Base-by-base conservation (phyloP, 1,284 basidiomycete genomes). In the Ustilago cynodontis region DNA sequence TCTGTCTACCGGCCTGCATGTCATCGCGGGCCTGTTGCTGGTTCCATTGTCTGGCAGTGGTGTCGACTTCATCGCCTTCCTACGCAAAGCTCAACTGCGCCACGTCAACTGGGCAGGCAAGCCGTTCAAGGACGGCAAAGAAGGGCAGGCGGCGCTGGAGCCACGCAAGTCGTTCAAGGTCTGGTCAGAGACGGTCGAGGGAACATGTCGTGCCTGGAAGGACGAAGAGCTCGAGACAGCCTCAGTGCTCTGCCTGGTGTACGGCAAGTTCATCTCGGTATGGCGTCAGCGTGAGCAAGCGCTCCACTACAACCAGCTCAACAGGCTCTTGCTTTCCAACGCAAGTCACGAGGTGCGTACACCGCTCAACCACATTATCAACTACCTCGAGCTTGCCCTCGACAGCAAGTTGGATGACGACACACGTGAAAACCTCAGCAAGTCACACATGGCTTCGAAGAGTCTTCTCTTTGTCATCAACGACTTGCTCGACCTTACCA, bases 161-260 rank as follows among this genome's bases (percentile, higher is more conserved):
- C 82, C 82, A 37, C 68, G 82, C 31, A 83, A 82, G 54, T 79
- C 77, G 31, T 83, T 83, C 70, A 83, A 83, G 65, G 89, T 89
- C 3, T 95, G 93, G 93, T 90, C 90, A 0, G 92, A 95, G 86
- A 91, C 88, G 2, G 91, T 95, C 10, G 89, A 90, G 22, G 93
- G 93, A 3, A 88, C 90, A 49, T 92, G 90, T 78, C 88, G 92
- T 35, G 88, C 88, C 6, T 96, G 93, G 93, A 92, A 92, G 13
- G 93, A 94, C 68, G 93, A 95, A 81, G 93, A 95, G 84, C 86
- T 94, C 52, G 93, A 95, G 86, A 94, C 93, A 3, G 93, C 93
- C 0, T 91, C 91, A 45, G 92, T 94, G 5, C 88, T 95, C n/a
- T 91, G 93, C 18, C 87, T 94, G 26, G 92, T 95, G 11, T 93